Evolutionary conservation across 805 yeast genomes (phyloP).

Genomic region (Cyberlindnera samutprakarnensis): DNA sequence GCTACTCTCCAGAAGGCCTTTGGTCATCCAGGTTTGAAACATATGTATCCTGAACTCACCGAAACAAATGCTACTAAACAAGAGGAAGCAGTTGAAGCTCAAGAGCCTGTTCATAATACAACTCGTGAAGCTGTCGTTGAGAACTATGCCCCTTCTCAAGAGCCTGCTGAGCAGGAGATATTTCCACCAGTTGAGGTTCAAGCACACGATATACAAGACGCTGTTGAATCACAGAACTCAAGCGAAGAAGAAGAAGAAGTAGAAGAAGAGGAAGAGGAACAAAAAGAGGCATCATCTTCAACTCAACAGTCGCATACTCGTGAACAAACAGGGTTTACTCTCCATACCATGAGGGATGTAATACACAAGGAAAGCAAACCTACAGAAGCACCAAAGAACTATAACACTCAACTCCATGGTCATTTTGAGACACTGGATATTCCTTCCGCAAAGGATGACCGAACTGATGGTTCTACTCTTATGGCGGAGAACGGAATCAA

Average conservation of each 20-base stretch:
- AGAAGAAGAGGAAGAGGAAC: background rate
- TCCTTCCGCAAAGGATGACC: no score
- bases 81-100: no score
- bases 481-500: no score
- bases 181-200: background rate
- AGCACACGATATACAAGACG: background rate
- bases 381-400: conserved; percentile 2
- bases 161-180: no score
- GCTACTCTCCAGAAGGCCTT: background rate
- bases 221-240: background rate
- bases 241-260: background rate
- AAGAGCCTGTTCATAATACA: no score
- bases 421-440: conserved; percentile 1
- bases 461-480: no score
- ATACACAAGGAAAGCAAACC: conserved; percentile 1
- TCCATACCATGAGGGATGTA: no score
- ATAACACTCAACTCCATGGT: conserved; percentile 2
- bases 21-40: background rate
- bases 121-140: no score
- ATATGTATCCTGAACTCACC: background rate
- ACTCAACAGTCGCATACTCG: no score
- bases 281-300: no score
- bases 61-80: background rate
- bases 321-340: no score
- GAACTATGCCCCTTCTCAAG: no score